Evolutionary conservation across 345 rosid species (phyloP).

Genomic region (Populus tremula): DNA sequence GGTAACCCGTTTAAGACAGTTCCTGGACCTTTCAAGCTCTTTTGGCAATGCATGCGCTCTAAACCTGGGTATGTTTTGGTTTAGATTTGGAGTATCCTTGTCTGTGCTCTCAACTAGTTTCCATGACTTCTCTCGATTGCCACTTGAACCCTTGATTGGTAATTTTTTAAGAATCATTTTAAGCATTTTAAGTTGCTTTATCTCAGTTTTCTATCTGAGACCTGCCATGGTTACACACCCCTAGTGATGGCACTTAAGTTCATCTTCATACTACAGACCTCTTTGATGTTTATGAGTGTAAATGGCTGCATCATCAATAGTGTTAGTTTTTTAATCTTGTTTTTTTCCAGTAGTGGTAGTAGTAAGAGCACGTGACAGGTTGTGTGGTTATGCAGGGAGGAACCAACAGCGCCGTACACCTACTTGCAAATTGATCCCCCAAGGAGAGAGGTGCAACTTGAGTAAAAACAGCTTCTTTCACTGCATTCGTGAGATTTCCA

Average conservation of each 20-base stretch:
- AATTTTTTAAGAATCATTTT: not conserved
- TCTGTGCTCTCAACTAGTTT: not conserved
- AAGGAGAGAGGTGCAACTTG: constrained; percentile 63
- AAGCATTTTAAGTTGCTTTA: not conserved
- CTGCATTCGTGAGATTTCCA: not conserved
- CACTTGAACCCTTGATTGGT: not conserved
- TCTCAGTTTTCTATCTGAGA: not conserved
- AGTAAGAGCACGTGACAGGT: not conserved
- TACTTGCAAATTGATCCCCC: constrained; percentile 83
- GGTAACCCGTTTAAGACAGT: constrained; percentile 97
- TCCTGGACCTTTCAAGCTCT: constrained; percentile 94
- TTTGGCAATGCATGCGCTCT: constrained; percentile 91
- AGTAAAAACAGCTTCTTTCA: constrained; percentile 21
- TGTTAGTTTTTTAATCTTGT: not conserved
- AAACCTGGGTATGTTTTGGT: constrained; percentile 74
- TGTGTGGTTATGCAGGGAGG: constrained; percentile 63
- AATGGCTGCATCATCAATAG: not conserved
- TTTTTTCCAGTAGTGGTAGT: not conserved
- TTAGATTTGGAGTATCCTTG: not conserved
- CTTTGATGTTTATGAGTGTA: not conserved
- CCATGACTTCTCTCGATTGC: not conserved
- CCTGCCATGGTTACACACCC: no score
- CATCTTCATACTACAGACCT: no score
- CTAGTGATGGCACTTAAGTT: no score
- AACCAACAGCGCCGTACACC: constrained; percentile 79